Percentiles rank a stretch among this genome's conserved stretches.
Evolutionary conservation across 805 yeast genomes (phyloP).

Genomic region (Millerozyma acaciae): DNA sequence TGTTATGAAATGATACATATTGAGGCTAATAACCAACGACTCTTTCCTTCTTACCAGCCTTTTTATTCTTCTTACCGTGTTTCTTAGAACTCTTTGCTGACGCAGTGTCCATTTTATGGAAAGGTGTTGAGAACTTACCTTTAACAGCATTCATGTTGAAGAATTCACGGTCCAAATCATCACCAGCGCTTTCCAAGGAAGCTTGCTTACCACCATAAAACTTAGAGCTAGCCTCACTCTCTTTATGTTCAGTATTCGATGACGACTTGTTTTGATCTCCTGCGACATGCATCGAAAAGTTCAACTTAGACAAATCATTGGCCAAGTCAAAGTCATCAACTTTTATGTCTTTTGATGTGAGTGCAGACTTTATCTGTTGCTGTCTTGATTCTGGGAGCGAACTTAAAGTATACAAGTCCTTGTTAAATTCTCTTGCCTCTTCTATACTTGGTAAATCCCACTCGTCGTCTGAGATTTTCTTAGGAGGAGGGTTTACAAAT

Average conservation of each 20-base stretch:
- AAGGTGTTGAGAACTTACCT: slow-evolving; percentile 67
- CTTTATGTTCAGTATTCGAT: slow-evolving; percentile 12
- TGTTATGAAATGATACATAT: slow-evolving; percentile 1
- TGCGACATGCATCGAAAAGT: slow-evolving; percentile 73
- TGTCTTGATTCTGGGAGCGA: slow-evolving; percentile 69
- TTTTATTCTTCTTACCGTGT: slow-evolving; percentile 76
- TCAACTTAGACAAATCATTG: slow-evolving; percentile 63
- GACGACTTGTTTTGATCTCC: slow-evolving; percentile 24
- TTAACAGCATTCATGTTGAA: slow-evolving; percentile 63
- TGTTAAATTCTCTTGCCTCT: slow-evolving; percentile 55
- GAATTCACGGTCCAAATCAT: slow-evolving; percentile 81
- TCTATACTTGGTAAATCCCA: slow-evolving; percentile 48
- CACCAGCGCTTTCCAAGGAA: slow-evolving; percentile 71
- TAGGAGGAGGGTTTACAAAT: slow-evolving; percentile 86
- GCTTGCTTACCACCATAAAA: slow-evolving; percentile 83
- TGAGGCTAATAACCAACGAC: slow-evolving; percentile 22
- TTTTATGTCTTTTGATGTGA: slow-evolving; percentile 50
- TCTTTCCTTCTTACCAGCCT: slow-evolving; percentile 46
- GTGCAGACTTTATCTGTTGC: slow-evolving; percentile 65
- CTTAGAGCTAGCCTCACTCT: slow-evolving; percentile 42
- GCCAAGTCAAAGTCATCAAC: slow-evolving; percentile 59
- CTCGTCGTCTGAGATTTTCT: slow-evolving; percentile 49
- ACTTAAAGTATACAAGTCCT: slow-evolving; percentile 63
- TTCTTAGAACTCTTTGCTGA: slow-evolving; percentile 42
- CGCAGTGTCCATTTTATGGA: slow-evolving; percentile 49